Evolutionary conservation across 495 filamentous ascomycete species (phyloP), one percentile per base, ranked within the genome.

Genomic region (Echria macrotheca): DNA sequence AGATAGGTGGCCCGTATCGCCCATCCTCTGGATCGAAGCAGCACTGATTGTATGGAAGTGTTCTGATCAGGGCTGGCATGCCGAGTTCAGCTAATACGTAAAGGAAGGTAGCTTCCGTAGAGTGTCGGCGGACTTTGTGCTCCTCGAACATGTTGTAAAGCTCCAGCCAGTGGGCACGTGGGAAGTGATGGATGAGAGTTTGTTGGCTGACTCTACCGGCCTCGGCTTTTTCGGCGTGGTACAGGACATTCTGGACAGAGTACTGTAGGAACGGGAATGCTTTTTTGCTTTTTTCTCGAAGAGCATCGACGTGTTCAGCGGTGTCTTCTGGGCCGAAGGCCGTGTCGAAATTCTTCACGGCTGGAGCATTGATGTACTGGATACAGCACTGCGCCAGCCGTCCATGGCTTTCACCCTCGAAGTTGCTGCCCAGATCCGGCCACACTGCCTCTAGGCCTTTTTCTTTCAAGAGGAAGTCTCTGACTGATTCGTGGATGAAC

Each of bases 1-100:
- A 67, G n/a, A 76, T 12, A n/a, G 75, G 71, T n/a, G 59, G 55
- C 1, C 61, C 60, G 54, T 73, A 73, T 15, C 62, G 63, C 41
- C 67, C 71, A 4, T 55, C 51, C 45, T 57, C 50, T 11, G 65
- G 28, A 22, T 66, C 55, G 41, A 71, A 60, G 23, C 57, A 57
- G 0, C 51, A 51, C 9, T 63, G 38, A 0, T 37, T 31, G 0
- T 25, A 23, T 24, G 60, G 47, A 49, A 52, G 49, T 19, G 52
- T 17, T 3, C 54, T 51, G 49, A 76, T 70, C 23, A 80, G 70
- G 18, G 64, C 56, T 1, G 70, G 28, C 10, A 63, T 47, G 39
- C 14, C 14, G 8, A 17, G 7, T 17, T 37, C 33, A 6, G 33
- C 33, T 5, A 37, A 14, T 8, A 37, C 14, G 33, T 37, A 37